These are phyloP conservation scores for Phytophthora sp. DNA, from an alignment of 352 stramenopile genomes.

Conservation along the genomic window DNA sequence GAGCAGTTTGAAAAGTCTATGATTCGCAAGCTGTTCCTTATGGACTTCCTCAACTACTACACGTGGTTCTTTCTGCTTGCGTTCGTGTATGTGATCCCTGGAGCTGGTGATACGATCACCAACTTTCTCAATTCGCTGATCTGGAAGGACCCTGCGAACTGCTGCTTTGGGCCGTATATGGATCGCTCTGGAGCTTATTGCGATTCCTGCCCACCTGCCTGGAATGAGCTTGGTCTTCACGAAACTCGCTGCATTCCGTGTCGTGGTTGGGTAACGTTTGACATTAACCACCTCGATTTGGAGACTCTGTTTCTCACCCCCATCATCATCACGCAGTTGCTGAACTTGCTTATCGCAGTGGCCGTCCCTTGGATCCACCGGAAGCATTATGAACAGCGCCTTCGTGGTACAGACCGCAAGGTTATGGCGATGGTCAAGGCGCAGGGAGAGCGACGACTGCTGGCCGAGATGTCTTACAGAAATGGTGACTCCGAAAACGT, in stretches of 20 bases:
- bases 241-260: conserved; percentile 70
- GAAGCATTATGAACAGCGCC: conserved; percentile 69
- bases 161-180: conserved; percentile 84
- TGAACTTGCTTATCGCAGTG: conserved; percentile 80
- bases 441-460: conserved; percentile 62
- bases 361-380: conserved; percentile 76
- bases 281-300: conserved; percentile 82
- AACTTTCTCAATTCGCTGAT: conserved; percentile 79
- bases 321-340: conserved; percentile 79
- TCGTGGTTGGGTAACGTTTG: conserved; percentile 80
- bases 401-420: conserved; percentile 59
- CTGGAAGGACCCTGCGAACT: conserved; percentile 82
- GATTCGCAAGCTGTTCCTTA: conserved; percentile 82
- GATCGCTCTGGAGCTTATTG: conserved; percentile 53
- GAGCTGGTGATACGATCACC: conserved; percentile 80
- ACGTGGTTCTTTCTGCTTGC: conserved; percentile 88
- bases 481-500: conserved; percentile 19
- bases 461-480: conserved; percentile 67
- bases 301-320: conserved; percentile 83
- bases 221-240: conserved; percentile 45
- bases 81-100: conserved; percentile 87
- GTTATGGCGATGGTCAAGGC: conserved; percentile 74
- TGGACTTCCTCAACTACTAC: conserved; percentile 91
- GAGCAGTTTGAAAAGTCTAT: conserved; percentile 84
- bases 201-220: conserved; percentile 63